Percentiles rank a stretch among this genome's conserved stretches.
Evolutionary conservation across 176 grass and related monocot species (phyloP).

Genomic region (Carex myosuroides): DNA sequence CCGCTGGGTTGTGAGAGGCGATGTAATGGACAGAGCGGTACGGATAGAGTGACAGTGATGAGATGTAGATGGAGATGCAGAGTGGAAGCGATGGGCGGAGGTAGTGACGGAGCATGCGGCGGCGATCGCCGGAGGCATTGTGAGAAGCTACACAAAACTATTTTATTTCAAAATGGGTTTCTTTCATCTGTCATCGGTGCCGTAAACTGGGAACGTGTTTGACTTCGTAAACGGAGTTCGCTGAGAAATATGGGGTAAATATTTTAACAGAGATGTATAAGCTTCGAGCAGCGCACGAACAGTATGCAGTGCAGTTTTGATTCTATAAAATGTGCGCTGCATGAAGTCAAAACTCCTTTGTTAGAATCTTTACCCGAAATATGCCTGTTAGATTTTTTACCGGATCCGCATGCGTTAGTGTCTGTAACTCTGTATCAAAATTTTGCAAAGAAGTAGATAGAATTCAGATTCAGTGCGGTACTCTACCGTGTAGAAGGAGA

Average conservation of each 20-base stretch:
- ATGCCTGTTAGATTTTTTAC: not conserved
- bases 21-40: not conserved
- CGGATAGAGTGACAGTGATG: not conserved
- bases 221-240: not conserved
- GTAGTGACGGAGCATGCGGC: not conserved
- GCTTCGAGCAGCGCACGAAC: too few relatives aligned
- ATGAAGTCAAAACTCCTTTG: too few relatives aligned
- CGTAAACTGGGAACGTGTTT: not conserved
- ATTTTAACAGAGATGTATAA: too few relatives aligned
- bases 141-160: not conserved
- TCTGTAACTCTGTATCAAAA: not conserved
- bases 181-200: not conserved
- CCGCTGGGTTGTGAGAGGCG: not conserved
- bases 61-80: not conserved
- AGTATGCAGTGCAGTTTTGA: too few relatives aligned
- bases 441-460: not conserved
- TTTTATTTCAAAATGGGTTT: not conserved
- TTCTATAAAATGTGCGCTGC: too few relatives aligned
- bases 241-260: not conserved
- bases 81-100: not conserved
- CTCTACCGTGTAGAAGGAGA: too few relatives aligned
- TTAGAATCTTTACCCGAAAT: not conserved
- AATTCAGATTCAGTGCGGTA: not conserved
- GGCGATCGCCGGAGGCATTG: constrained; percentile 22
- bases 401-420: not conserved